A percentile compares a stretch with the other conserved stretches of the same genome.
These are phyloP conservation scores for Nemania serpens DNA, from an alignment of 2,329 filamentous ascomycete species.

Conservation along the genomic window DNA sequence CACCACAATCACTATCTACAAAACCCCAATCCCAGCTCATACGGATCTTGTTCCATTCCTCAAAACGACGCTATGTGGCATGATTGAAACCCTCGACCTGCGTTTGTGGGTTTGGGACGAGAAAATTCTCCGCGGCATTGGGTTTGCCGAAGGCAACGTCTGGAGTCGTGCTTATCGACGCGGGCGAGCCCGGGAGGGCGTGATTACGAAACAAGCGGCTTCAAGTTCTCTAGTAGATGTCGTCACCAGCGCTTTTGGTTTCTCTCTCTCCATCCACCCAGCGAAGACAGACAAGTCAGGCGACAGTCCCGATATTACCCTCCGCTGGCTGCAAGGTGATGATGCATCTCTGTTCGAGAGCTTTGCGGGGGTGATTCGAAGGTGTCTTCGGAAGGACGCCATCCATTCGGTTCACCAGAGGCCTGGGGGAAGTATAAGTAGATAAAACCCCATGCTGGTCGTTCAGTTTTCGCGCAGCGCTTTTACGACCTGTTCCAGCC, in stretches of 20 bases:
- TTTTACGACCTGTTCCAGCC: slow-evolving; percentile 72
- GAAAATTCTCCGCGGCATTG: slow-evolving; percentile 58
- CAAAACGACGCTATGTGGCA: slow-evolving; percentile 44
- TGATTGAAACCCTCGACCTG: slow-evolving; percentile 62
- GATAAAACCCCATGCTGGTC: not conserved
- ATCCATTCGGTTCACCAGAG: not conserved
- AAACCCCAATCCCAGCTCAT: slow-evolving; percentile 39
- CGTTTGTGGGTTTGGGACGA: slow-evolving; percentile 67
- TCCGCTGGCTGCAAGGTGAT: slow-evolving; percentile 77
- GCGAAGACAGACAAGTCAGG: slow-evolving; percentile 37
- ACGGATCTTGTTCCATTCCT: slow-evolving; percentile 16
- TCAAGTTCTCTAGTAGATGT: slow-evolving; percentile 32
- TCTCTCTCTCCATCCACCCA: slow-evolving; percentile 57
- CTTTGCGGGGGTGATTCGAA: slow-evolving; percentile 70
- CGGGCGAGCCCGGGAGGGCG: slow-evolving; percentile 50
- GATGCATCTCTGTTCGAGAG: slow-evolving; percentile 82
- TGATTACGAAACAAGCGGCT: slow-evolving; percentile 20
- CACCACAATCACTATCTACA: slow-evolving; percentile 48
- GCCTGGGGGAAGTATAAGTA: not conserved
- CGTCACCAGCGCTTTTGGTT: slow-evolving; percentile 57
- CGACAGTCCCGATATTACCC: slow-evolving; percentile 52
- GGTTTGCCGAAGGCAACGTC: slow-evolving; percentile 71
- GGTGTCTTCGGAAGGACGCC: slow-evolving; percentile 18
- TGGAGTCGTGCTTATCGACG: slow-evolving; percentile 78
- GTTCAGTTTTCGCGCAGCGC: slow-evolving; percentile 1